phyloP scores from a whole-genome alignment of 345 rosid genomes.

The Boechera divaricarpa region DNA sequence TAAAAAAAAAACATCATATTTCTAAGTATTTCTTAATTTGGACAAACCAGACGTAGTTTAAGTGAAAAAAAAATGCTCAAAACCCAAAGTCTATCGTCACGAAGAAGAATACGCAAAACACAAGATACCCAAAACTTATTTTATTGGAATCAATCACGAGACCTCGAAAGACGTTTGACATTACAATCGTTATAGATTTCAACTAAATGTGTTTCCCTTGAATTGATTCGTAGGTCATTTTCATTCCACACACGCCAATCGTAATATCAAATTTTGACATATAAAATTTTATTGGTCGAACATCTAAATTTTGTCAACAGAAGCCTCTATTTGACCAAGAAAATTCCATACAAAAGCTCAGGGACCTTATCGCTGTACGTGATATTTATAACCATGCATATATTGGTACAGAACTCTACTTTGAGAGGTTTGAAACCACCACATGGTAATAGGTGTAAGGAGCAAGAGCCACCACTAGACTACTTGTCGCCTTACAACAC shows the following conservation, averaged over 20 bases:
- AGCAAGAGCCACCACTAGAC: no score
- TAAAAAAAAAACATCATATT: no score
- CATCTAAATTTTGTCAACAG: neutral
- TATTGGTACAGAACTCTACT: no score
- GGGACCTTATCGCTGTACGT: neutral
- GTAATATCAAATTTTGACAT: neutral
- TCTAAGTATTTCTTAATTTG: neutral
- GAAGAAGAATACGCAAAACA: neutral
- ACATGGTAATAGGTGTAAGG: no score
- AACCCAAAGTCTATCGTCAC: neutral
- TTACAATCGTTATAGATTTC: conserved; percentile 12
- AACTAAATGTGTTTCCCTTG: neutral
- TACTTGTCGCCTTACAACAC: no score
- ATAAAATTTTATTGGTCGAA: neutral
- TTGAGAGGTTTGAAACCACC: no score
- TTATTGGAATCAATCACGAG: conserved; percentile 1
- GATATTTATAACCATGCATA: no score
- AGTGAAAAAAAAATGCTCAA: neutral
- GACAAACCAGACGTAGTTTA: neutral
- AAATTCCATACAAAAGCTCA: neutral
- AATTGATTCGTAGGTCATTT: neutral
- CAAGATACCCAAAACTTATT: neutral
- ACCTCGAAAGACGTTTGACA: conserved; percentile 1
- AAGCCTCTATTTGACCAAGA: conserved; percentile 2
- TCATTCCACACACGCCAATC: neutral